Evolutionary conservation across 1,139 yeast species (phyloP), one percentile per base, ranked within the genome.

Genomic region (Sugiyamaella novakii): DNA sequence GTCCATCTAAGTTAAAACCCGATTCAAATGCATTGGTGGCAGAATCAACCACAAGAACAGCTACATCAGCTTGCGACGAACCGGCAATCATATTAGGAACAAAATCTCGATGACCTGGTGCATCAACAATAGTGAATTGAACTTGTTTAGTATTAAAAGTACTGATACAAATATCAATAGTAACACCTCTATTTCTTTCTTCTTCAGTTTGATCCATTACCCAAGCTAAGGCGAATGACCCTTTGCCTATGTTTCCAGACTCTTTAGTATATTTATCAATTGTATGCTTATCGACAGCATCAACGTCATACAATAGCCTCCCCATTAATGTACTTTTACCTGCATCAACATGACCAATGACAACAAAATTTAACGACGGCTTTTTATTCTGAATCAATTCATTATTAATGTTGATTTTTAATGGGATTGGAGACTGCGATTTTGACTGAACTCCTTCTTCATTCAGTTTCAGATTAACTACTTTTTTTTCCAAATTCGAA

Each of bases 31-130:
- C 96, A 49, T 89, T 87, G 1, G 80, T 77, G 24, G 84, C 80
- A 6, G 95, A 74, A 66, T 94, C 98, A 11, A 86, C 79, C 8
- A 86, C 87, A 37, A 85, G 70, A 25, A 86, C 72, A 0, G 91
- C 92, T 47, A 82, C 69, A 59, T 86, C 94, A 1, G 77, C 77
- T 52, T 91, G 97, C 10, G 95, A 78, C 0, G 95, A 94, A 54
- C 98, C 99, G 39, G 96, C 94, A 68, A 94, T 92, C 88, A 95
- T 92, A 67, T 91, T 95, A n/a, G 98, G 96, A 54, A 94, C 95
- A 69, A 89, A 94, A 76, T 92, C 96, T 65, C 84, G 79, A 72
- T 94, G 99, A 3, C 99, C 99, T 7, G 99, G 99, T 0, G 98
- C 96, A 71, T 94, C 99, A 43, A 94, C 85, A 24, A 95, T 87